These are phyloP conservation scores for Hyparrhenia diplandra DNA, from an alignment of 176 grass and related monocot species.

Conservation along the genomic window DNA sequence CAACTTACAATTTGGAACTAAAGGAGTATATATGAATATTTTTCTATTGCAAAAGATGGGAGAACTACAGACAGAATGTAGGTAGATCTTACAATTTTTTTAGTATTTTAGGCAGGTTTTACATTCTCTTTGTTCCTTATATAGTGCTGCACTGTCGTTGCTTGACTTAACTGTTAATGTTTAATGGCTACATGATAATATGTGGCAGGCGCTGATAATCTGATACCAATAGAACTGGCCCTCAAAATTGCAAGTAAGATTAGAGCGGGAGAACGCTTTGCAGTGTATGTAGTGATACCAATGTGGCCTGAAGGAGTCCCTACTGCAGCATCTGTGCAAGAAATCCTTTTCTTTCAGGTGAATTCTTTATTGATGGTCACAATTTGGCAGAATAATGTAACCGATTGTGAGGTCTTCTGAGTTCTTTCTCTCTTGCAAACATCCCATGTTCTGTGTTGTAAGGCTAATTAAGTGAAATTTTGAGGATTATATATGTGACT, in stretches of 20 bases:
- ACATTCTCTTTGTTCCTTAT: conserved; percentile 22
- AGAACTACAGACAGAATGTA: neutral
- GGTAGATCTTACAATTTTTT: neutral
- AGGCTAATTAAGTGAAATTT: neutral
- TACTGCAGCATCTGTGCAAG: conserved; percentile 66
- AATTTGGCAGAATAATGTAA: neutral
- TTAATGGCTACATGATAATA: conserved; percentile 4
- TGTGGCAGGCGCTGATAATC: conserved; percentile 79
- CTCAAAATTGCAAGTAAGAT: conserved; percentile 94
- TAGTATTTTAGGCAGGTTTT: conserved; percentile 7
- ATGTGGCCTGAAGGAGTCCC: conserved; percentile 99
- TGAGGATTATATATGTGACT: neutral
- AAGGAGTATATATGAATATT: neutral
- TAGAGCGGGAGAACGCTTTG: conserved; percentile 69
- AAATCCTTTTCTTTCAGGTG: conserved; percentile 98
- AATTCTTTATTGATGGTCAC: neutral
- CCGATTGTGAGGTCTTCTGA: neutral
- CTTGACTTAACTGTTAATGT: neutral
- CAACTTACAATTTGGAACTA: neutral
- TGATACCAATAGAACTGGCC: conserved; percentile 93
- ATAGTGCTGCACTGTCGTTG: too few species aligned
- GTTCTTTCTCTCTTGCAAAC: neutral
- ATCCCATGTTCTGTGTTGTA: neutral
- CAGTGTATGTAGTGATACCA: conserved; percentile 93
- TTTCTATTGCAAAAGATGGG: neutral